Percentiles rank a stretch among this genome's conserved stretches.
phyloP scores from a whole-genome alignment of 192 early-diverging fungal species.

The Chytriomyces sp. region DNA sequence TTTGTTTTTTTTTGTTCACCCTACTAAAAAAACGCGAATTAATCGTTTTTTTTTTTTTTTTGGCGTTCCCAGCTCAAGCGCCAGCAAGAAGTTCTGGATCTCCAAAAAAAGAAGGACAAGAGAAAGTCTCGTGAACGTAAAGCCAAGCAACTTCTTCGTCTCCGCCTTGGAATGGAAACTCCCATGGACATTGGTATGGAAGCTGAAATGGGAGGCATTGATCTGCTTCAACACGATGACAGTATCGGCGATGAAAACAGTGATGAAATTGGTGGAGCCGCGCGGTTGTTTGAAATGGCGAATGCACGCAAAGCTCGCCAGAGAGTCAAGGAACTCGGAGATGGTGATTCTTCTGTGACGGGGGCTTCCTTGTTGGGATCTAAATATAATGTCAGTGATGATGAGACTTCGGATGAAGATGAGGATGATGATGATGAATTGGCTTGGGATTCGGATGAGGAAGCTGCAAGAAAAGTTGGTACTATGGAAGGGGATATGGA shows the following conservation, averaged over 20 bases:
- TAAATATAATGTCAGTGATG: constrained; percentile 38
- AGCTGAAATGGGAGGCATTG: constrained; percentile 32
- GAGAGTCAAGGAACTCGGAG: constrained; percentile 29
- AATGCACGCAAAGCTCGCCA: constrained; percentile 5
- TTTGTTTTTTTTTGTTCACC: background rate
- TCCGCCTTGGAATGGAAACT: constrained; percentile 61
- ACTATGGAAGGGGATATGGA: constrained; percentile 54
- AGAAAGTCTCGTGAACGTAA: constrained; percentile 55
- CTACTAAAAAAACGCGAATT: background rate
- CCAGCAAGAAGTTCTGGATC: constrained; percentile 32
- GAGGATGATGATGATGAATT: constrained; percentile 48
- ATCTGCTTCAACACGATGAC: constrained; percentile 32
- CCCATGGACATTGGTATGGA: constrained; percentile 57
- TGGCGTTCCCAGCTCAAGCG: constrained; percentile 31
- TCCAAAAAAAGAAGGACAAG: constrained; percentile 44
- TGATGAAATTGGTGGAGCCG: constrained; percentile 1
- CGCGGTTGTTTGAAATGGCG: constrained; percentile 7
- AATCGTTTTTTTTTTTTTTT: constrained; percentile 7
- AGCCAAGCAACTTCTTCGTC: constrained; percentile 54
- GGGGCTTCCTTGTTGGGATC: background rate
- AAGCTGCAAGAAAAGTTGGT: constrained; percentile 42
- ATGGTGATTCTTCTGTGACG: constrained; percentile 10
- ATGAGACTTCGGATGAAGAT: constrained; percentile 41
- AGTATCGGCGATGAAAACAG: constrained; percentile 15
- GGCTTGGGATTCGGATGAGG: constrained; percentile 63